A percentile compares a stretch with the other conserved stretches of the same genome.
phyloP scores from a whole-genome alignment of 768 basidiomycete genomes.

The Cubamyces lactineus region DNA sequence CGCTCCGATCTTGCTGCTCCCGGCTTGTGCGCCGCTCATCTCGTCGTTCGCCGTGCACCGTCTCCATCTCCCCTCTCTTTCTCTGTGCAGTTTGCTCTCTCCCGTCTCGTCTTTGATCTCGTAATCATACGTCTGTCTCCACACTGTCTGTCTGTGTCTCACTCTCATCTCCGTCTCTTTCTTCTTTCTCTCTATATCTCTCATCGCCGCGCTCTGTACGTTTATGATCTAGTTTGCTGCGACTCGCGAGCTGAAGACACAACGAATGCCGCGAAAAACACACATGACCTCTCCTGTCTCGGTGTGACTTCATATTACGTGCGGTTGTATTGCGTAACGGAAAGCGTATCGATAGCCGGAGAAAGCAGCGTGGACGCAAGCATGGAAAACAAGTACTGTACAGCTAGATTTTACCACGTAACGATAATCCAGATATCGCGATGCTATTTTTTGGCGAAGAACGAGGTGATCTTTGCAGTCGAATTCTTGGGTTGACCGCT shows the following conservation, averaged over 20 bases:
- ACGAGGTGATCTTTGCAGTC: slow-evolving; percentile 29
- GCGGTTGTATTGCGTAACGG: not conserved
- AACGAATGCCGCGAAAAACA: slow-evolving; percentile 16
- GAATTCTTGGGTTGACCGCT: not conserved
- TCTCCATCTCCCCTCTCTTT: not conserved
- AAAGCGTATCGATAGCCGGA: not conserved
- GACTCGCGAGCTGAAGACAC: slow-evolving; percentile 7
- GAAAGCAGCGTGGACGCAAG: not conserved
- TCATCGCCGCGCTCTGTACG: slow-evolving; percentile 28
- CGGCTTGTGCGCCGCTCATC: not conserved
- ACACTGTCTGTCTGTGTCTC: slow-evolving; percentile 18
- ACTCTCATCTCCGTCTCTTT: slow-evolving; percentile 27
- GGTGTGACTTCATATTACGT: not conserved
- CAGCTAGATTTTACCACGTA: too few species aligned
- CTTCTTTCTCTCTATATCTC: slow-evolving; percentile 16
- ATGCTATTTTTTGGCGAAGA: slow-evolving; percentile 23
- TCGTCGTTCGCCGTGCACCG: not conserved
- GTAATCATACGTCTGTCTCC: slow-evolving; percentile 15
- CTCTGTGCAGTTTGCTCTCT: slow-evolving; percentile 12
- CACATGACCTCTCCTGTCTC: slow-evolving; percentile 16
- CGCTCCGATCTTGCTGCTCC: slow-evolving; percentile 1
- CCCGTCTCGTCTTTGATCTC: not conserved
- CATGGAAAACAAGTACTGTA: not conserved
- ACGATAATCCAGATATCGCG: too few species aligned
- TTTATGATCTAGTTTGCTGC: slow-evolving; percentile 26